Conservation (phyloP, 2,329 filamentous ascomycete genomes). For the Aureobasidium sp. region DNA sequence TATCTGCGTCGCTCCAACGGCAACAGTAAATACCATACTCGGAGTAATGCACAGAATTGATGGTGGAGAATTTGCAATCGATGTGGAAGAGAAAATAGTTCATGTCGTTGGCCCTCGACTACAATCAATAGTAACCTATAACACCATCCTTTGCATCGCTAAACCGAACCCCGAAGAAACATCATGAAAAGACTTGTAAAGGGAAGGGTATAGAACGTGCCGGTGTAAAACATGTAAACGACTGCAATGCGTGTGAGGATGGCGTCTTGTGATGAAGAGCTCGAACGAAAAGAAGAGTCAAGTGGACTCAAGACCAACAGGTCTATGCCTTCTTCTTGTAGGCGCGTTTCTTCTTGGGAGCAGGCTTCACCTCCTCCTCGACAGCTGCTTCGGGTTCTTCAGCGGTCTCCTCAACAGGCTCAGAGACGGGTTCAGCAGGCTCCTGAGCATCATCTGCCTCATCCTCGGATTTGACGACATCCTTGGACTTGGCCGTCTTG, state of each 20-base stretch:
- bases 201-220: conserved; percentile 14
- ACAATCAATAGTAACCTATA: background rate
- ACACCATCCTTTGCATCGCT: background rate
- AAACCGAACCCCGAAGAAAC: background rate
- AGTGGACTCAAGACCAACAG: background rate
- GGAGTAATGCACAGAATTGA: background rate
- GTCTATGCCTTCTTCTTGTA: conserved; percentile 16
- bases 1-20: background rate
- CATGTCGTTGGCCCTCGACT: conserved; percentile 1
- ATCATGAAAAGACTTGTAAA: background rate
- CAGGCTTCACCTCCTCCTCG: conserved; percentile 12
- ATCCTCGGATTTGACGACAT: conserved; percentile 2
- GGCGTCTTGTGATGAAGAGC: background rate
- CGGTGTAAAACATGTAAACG: conserved; percentile 9
- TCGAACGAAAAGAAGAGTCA: background rate
- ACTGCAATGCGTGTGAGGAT: background rate
- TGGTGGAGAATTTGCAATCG: background rate
- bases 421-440: background rate
- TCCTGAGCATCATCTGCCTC: background rate
- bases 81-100: background rate
- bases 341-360: conserved; percentile 17
- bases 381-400: conserved; percentile 3
- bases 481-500: conserved; percentile 12
- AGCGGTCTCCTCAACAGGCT: conserved; percentile 1
- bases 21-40: background rate